These are phyloP conservation scores for Sisymbrium altissimum DNA, from an alignment of 345 rosid genomes.

Conservation along the genomic window DNA sequence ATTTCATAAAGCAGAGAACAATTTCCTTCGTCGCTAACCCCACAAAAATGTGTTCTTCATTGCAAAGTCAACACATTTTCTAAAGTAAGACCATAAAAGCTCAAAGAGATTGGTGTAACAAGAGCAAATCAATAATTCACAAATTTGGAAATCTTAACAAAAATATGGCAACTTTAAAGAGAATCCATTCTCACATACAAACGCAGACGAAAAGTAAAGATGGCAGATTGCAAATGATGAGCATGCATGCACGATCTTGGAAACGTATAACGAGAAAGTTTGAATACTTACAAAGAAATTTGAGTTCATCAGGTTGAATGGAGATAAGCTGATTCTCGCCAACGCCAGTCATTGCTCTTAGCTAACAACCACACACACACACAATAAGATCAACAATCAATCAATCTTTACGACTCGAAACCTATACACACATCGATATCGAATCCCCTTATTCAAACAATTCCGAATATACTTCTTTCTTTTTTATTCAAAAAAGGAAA, in stretches of 20 bases:
- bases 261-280: neutral
- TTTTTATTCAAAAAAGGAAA: neutral
- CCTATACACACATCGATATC: slow-evolving; percentile 11
- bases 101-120: neutral
- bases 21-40: neutral
- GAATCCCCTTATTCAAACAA: slow-evolving; percentile 6
- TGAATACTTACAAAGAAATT: slow-evolving; percentile 57
- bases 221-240: slow-evolving; percentile 3
- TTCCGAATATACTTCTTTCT: neutral
- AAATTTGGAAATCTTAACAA: neutral
- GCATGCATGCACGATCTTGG: slow-evolving; percentile 12
- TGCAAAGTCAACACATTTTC: neutral
- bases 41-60: neutral
- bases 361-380: neutral
- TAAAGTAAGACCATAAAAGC: neutral
- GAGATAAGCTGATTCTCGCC: slow-evolving; percentile 71
- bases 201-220: too few species aligned
- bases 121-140: neutral
- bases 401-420: slow-evolving; percentile 14
- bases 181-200: too few species aligned
- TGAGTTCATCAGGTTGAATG: slow-evolving; percentile 93
- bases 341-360: slow-evolving; percentile 52
- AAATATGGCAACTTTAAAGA: neutral
- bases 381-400: slow-evolving; percentile 4
- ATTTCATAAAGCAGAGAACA: neutral